phyloP scores from a whole-genome alignment of 208 protist species.

The Herpetomonas tarakana region DNA sequence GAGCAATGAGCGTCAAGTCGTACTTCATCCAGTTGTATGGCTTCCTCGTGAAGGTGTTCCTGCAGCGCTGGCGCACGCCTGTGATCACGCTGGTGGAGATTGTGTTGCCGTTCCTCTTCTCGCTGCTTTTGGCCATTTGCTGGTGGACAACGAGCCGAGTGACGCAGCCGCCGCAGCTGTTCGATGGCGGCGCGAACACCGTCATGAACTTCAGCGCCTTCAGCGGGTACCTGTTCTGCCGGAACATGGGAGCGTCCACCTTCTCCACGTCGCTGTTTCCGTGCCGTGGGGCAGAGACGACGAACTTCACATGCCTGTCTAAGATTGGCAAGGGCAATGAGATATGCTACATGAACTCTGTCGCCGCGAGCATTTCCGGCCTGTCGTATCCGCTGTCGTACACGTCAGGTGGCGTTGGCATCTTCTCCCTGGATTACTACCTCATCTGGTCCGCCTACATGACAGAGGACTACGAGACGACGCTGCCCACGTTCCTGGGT shows the following conservation, averaged over 20 bases:
- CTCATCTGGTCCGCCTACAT: slow-evolving; percentile 45
- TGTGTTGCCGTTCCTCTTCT: slow-evolving; percentile 65
- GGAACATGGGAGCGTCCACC: not conserved
- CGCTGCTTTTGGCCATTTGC: slow-evolving; percentile 39
- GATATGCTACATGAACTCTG: slow-evolving; percentile 17
- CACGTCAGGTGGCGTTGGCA: slow-evolving; percentile 20
- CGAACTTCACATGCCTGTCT: slow-evolving; percentile 17
- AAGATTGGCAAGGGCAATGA: slow-evolving; percentile 31
- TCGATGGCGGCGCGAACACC: slow-evolving; percentile 16
- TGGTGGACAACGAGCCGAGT: slow-evolving; percentile 46
- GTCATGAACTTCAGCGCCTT: slow-evolving; percentile 12
- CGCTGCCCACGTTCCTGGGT: slow-evolving; percentile 51
- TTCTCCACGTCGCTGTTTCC: not conserved
- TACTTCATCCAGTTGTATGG: slow-evolving; percentile 61
- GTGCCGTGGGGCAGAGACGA: not conserved
- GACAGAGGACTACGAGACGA: slow-evolving; percentile 24
- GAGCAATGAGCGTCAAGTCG: slow-evolving; percentile 11
- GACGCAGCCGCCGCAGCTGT: slow-evolving; percentile 18
- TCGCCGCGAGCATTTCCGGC: slow-evolving; percentile 6
- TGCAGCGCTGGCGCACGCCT: slow-evolving; percentile 51
- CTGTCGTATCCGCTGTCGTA: slow-evolving; percentile 41
- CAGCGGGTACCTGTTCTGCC: slow-evolving; percentile 20
- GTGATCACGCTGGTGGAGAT: slow-evolving; percentile 55
- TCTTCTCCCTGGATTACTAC: slow-evolving; percentile 54
- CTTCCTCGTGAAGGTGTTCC: slow-evolving; percentile 64